Conservation (phyloP, 2,329 filamentous ascomycete genomes). For the Colletotrichum sp. region DNA sequence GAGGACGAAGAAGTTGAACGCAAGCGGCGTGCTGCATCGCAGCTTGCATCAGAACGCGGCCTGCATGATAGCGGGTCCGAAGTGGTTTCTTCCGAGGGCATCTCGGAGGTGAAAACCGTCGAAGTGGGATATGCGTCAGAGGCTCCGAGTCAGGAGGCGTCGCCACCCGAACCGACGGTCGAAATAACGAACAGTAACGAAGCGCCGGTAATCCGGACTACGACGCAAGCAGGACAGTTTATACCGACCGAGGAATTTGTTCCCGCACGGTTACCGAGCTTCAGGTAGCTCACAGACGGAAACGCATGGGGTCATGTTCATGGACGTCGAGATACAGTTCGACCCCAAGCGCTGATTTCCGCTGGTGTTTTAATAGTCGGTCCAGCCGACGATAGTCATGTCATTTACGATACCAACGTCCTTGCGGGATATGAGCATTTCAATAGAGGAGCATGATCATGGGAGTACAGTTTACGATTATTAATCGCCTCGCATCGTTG, state of each 20-base stretch:
- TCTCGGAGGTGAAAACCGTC: constrained; percentile 29
- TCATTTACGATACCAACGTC: constrained; percentile 20
- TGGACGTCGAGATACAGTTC: not conserved
- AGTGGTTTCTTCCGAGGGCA: constrained; percentile 34
- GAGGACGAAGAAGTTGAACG: constrained; percentile 59
- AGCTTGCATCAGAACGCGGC: constrained; percentile 55
- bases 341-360: not conserved
- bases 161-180: not conserved
- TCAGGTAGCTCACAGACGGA: constrained; percentile 40
- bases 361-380: constrained; percentile 16
- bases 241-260: constrained; percentile 47
- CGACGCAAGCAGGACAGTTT: not conserved
- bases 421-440: constrained; percentile 5
- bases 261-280: constrained; percentile 63
- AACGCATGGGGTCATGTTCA: not conserved
- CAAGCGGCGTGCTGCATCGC: constrained; percentile 56
- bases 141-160: not conserved
- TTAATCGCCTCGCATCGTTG: not conserved
- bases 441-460: constrained; percentile 3
- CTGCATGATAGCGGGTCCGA: constrained; percentile 40
- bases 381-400: constrained; percentile 6
- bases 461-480: not conserved
- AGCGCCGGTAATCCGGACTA: constrained; percentile 3
- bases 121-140: constrained; percentile 26
- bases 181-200: not conserved